Base-by-base conservation (phyloP, 257 asterid genomes). In the Gentiana straminea region DNA sequence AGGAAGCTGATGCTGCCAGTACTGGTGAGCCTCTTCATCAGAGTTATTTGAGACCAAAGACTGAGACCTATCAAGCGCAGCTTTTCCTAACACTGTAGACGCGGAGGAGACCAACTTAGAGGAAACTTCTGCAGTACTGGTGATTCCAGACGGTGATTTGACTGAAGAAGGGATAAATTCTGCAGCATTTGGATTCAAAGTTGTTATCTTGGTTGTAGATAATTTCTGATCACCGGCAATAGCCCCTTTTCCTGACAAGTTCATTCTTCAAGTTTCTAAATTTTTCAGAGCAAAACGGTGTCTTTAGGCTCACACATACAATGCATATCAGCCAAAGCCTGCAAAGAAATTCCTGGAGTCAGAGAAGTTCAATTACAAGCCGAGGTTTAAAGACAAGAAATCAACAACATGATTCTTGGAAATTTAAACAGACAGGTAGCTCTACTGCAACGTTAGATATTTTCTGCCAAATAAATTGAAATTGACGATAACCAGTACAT, bases 141-240 rank as follows among this genome's bases (percentile, higher is more conserved):
- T 41, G 54, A 61, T 70, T 53, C 83, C 79, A 64, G 71, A 61
- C 43, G 76, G 78, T 68, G 94, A 68, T 64, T 84, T 69, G 57
- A 90, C 79, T 70, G 91, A 72, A 56, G 70, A 80, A 10, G 98
- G 98, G 52, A 86, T 72, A 69, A 90, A 90, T 65, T 86, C 96
- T 13, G 92, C 87, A 13, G 98, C 98, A 72, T 90, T 82, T 24
- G 98, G 96, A 61, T 90, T 90, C 82, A 90, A 70, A 63, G 76
- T 44, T 60, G 74, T 64, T 54, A 79, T 57, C 70, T 86, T 92
- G 36, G 77, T 65, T 57, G 77, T 63, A 49, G 69, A 58, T 64
- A 73, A 75, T 60, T 76, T 85, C 63, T 68, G 73, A 75, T 79
- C 90, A 60, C 81, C 76, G n/a, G 82, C 49, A 67, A 84, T 67